Evolutionary conservation across 1,284 basidiomycete genomes (phyloP).

Genomic region (Peniophora sp.): DNA sequence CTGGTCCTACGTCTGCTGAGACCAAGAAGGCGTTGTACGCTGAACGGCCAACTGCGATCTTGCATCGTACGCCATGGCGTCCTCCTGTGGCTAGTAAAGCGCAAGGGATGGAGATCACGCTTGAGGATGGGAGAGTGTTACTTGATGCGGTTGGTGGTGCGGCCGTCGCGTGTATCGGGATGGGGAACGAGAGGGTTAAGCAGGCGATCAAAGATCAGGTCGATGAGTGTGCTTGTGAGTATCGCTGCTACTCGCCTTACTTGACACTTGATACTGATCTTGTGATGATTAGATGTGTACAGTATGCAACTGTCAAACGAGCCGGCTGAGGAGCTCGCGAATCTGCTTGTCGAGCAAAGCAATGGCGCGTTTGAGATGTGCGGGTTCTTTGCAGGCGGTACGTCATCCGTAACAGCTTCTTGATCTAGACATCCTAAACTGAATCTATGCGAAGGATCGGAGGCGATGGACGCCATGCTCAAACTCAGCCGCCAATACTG

Average conservation of each 20-base stretch:
- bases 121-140: conserved; percentile 58
- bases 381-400: conserved; percentile 69
- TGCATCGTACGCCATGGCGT: conserved; percentile 50
- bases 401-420: conserved; percentile 8
- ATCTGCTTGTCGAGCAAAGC: conserved; percentile 48
- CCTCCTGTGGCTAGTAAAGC: conserved; percentile 60
- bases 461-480: conserved; percentile 77
- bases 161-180: conserved; percentile 75
- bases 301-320: conserved; percentile 73
- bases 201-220: conserved; percentile 72
- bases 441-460: conserved; percentile 52
- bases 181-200: conserved; percentile 61
- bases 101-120: conserved; percentile 61
- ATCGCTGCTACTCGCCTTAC: not conserved
- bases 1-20: no score
- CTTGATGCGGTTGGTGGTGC: conserved; percentile 80
- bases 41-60: conserved; percentile 19
- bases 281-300: conserved; percentile 54
- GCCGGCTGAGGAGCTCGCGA: conserved; percentile 72
- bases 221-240: conserved; percentile 63
- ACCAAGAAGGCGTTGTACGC: not conserved
- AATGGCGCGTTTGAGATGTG: conserved; percentile 67
- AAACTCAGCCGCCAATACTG: conserved; percentile 78
- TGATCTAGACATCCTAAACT: not conserved
- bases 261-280: no score